phyloP scores from a whole-genome alignment of 257 asterid species.

The Plantago major region DNA sequence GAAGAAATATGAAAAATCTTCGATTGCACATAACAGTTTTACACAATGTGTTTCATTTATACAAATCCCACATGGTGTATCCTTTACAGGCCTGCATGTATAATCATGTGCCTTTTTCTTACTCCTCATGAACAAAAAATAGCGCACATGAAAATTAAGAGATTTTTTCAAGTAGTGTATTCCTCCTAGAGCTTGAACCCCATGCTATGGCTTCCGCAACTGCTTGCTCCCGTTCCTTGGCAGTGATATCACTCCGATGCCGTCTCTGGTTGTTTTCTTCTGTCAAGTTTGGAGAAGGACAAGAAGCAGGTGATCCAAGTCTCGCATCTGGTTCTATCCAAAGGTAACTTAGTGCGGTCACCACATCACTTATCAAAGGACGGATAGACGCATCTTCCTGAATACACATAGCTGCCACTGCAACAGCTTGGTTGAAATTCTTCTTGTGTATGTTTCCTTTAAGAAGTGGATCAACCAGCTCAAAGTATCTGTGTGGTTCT shows the following conservation, averaged over 20 bases:
- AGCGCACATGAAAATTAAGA: too few relatives aligned
- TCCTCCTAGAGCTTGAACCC: slow-evolving; percentile 63
- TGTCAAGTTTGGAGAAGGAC: slow-evolving; percentile 1
- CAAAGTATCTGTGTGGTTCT: slow-evolving; percentile 45
- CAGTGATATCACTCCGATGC: slow-evolving; percentile 14
- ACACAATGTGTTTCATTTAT: neutral
- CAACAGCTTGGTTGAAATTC: slow-evolving; percentile 68
- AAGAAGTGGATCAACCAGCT: slow-evolving; percentile 68
- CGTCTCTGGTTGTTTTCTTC: neutral
- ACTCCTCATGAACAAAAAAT: too few relatives aligned
- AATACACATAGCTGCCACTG: slow-evolving; percentile 77
- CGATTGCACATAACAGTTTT: neutral
- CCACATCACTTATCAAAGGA: slow-evolving; percentile 78
- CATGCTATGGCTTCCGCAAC: slow-evolving; percentile 91
- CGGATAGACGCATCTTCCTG: slow-evolving; percentile 62
- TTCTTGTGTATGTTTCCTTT: slow-evolving; percentile 53
- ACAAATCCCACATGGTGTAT: neutral
- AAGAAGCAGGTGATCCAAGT: slow-evolving; percentile 20
- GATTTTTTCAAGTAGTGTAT: neutral
- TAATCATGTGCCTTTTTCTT: neutral
- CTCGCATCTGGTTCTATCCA: slow-evolving; percentile 35
- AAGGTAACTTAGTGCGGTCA: slow-evolving; percentile 77
- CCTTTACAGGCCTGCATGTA: neutral
- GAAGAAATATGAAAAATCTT: too few relatives aligned
- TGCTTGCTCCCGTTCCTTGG: slow-evolving; percentile 52